phyloP scores from a whole-genome alignment of 768 basidiomycete species.

The Lanmaoa rubissima region DNA sequence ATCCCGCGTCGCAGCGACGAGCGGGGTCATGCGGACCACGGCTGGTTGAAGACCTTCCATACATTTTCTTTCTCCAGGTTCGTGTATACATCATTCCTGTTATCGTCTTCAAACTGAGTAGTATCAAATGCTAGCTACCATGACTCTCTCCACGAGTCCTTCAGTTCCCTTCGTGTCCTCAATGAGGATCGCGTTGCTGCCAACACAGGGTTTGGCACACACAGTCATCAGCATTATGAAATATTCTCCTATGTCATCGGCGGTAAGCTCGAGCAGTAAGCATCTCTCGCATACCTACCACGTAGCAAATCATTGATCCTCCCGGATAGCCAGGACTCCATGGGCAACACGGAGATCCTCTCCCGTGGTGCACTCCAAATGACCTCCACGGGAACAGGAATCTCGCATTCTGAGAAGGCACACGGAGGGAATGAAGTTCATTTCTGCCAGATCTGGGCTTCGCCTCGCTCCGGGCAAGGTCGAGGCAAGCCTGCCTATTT shows the following conservation, averaged over 20 bases:
- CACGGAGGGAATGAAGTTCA: conserved; percentile 49
- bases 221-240: conserved; percentile 82
- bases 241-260: conserved; percentile 87
- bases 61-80: conserved; percentile 76
- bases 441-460: conserved; percentile 72
- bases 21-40: conserved; percentile 74
- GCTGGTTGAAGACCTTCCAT: conserved; percentile 86
- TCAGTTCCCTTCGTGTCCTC: conserved; percentile 80
- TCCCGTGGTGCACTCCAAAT: conserved; percentile 88
- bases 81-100: conserved; percentile 25
- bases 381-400: conserved; percentile 90
- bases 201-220: conserved; percentile 79
- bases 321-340: conserved; percentile 71
- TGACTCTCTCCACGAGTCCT: conserved; percentile 53
- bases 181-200: conserved; percentile 89
- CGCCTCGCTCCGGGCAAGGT: conserved; percentile 38
- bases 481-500: conserved; percentile 67
- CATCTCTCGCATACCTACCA: not conserved
- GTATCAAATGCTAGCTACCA: conserved; percentile 47
- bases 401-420: conserved; percentile 73
- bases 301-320: not conserved
- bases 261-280: conserved; percentile 81
- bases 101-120: conserved; percentile 17
- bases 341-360: conserved; percentile 88
- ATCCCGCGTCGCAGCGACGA: conserved; percentile 56